Evolutionary conservation across 1,284 basidiomycete species (phyloP), one percentile per base, ranked within the genome.

Genomic region (Moesziomyces parantarcticus): DNA sequence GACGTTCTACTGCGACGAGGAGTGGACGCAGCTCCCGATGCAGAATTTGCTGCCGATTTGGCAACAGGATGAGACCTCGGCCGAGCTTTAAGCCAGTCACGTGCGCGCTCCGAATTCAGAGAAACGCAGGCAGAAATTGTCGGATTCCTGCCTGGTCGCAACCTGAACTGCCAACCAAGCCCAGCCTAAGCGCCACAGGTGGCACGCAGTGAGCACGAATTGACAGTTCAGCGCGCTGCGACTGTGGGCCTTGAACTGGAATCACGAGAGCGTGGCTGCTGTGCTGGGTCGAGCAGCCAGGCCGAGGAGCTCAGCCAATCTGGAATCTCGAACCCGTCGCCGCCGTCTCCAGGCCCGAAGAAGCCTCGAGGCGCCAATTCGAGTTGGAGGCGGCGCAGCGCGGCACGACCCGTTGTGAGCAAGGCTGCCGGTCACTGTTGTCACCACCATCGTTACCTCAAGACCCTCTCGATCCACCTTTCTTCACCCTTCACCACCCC

Each of bases 381-480:
- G 14, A 10, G 20, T 20, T n/a, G n/a, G 21, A 20, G 36, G 25
- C 25, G 46, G 53, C 43, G 53, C 56, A 48, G 26, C 22, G 23
- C 22, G 23, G 32, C 20, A 26, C 21, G 10, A 49, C 32, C 45
- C 41, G 13, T 49, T 42, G 50, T 58, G 57, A 46, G 26, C 59
- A 50, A 45, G 40, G 18, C 36, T 47, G 52, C 21, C 55, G 57
- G 54, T 59, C 54, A 52, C 56, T 54, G 64, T 75, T 63, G 53
- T 66, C 72, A 58, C 64, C 50, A 50, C 62, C 61, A 50, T 49
- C 55, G 39, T 40, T 54, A 26, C 63, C 60, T 69, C 66, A 69
- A 63, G 64, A 70, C 57, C n/a, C 66, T 48, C 49, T 42, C 20
- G 34, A 48, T 46, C 32, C 53, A 47, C 48, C 52, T 54, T 54